Evolutionary conservation across 495 filamentous ascomycete species (phyloP).

Genomic region (Penicillium bialowiezense): DNA sequence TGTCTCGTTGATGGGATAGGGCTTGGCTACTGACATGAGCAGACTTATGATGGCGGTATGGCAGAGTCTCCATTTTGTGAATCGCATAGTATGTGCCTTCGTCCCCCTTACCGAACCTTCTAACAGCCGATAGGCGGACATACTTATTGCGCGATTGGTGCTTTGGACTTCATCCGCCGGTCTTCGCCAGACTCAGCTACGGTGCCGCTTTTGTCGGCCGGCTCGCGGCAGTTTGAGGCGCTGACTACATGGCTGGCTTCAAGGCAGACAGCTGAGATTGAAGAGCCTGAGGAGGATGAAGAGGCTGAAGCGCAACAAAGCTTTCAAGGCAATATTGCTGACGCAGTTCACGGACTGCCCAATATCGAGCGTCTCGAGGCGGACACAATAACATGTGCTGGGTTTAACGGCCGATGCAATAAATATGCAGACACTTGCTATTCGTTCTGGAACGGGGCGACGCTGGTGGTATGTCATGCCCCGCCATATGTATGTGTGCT

Average conservation of each 20-base stretch:
- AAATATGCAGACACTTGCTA: constrained; percentile 94
- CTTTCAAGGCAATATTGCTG: constrained; percentile 25
- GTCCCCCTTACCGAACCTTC: constrained; percentile 10
- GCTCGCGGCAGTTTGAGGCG: constrained; percentile 35
- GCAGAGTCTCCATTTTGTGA: constrained; percentile 78
- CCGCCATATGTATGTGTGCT: neutral
- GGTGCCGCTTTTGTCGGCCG: constrained; percentile 29
- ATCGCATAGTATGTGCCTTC: constrained; percentile 68
- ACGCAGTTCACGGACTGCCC: constrained; percentile 32
- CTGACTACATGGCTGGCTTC: constrained; percentile 65
- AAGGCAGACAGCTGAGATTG: constrained; percentile 60
- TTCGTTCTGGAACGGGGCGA: constrained; percentile 80
- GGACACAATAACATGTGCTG: constrained; percentile 50
- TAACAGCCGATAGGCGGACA: constrained; percentile 64
- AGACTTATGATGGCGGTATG: constrained; percentile 92
- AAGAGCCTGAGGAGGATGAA: constrained; percentile 44
- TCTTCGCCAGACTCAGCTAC: constrained; percentile 15
- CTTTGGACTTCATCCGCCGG: constrained; percentile 67
- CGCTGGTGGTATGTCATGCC: constrained; percentile 53
- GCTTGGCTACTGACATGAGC: constrained; percentile 21
- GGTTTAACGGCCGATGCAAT: constrained; percentile 85
- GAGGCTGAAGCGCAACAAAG: constrained; percentile 27
- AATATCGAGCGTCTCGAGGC: constrained; percentile 28
- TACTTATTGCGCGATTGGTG: constrained; percentile 78
- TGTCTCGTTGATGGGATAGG: neutral